Evolutionary conservation across 768 basidiomycete species (phyloP), one percentile per base, ranked within the genome.

Genomic region (Trametes meyenii): DNA sequence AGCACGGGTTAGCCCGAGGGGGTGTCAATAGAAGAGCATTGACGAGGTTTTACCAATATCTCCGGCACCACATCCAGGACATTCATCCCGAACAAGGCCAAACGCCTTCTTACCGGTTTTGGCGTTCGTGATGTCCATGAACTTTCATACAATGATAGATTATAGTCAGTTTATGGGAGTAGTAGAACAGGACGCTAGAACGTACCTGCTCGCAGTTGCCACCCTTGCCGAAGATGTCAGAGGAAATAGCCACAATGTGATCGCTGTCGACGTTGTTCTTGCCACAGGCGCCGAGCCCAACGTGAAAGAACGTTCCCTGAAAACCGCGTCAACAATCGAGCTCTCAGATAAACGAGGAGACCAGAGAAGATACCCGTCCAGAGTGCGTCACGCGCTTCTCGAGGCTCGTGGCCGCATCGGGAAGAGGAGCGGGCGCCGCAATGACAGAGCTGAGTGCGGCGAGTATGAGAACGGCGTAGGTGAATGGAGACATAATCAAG

Each of bases 301-400:
- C 80, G 58, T 84, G 60, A 70, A 82, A 90, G 81, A 81, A 90
- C 21, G 88, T 90, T 33, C 83, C 88, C 88, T 90, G 48, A 40
- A 52, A 54, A 38, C 6, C 42, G 55, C 12, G 45, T 38, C 16
- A 38, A 29, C 7, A 42, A 33, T 11, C 2, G 13, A 14, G 23
- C 21, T 53, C 23, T 24, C 40, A 2, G 19, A 40, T 6, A 35
- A 38, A 35, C 10, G 13, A 10, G 21, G 6, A 29, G 17, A 13
- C 12, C 24, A 50, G 0, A 24, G 7, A 10, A 39, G 38, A 58
- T 70, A 89, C 89, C 64, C 77, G 73, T 48, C 89, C 89, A 5
- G 64, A 67, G 65, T 80, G 85, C 0, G 81, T 79, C 29, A 74
- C 61, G 49, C 88, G 80, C 69, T 80, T 84, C 56, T 80, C 77